A percentile compares a stretch with the other conserved stretches of the same genome.
phyloP scores from a whole-genome alignment of 495 filamentous ascomycete genomes.

The Trichocladium uniseriatum region DNA sequence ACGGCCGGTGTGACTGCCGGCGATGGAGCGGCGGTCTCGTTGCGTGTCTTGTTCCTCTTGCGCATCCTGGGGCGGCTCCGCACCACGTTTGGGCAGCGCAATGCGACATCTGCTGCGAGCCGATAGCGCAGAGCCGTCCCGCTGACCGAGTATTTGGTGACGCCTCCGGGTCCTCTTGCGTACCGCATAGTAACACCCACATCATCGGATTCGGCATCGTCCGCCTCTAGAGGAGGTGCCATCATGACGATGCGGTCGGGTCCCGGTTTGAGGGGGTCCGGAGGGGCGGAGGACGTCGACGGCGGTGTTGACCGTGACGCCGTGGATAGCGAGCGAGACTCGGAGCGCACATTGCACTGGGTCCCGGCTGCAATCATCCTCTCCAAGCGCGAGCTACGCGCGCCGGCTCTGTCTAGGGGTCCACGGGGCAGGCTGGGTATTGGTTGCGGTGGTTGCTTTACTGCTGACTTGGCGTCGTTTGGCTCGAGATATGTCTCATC shows the following conservation, averaged over 20 bases:
- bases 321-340: slow-evolving; percentile 13
- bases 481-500: not conserved
- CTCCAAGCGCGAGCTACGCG: slow-evolving; percentile 9
- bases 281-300: not conserved
- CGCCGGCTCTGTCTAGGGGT: too few relatives aligned
- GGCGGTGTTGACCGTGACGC: slow-evolving; percentile 1
- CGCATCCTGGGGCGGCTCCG: slow-evolving; percentile 37
- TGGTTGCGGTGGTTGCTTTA: not conserved
- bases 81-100: slow-evolving; percentile 35
- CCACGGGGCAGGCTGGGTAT: not conserved
- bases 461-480: not conserved
- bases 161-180: slow-evolving; percentile 23
- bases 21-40: slow-evolving; percentile 10
- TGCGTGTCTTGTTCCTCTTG: slow-evolving; percentile 22
- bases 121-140: slow-evolving; percentile 28
- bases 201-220: slow-evolving; percentile 23
- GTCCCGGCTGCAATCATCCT: slow-evolving; percentile 28
- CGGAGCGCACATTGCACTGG: slow-evolving; percentile 29
- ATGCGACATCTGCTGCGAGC: slow-evolving; percentile 32
- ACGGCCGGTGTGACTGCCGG: slow-evolving; percentile 14
- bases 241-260: slow-evolving; percentile 11
- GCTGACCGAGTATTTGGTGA: slow-evolving; percentile 26
- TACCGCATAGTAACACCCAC: slow-evolving; percentile 16
- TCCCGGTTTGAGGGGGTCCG: slow-evolving; percentile 9
- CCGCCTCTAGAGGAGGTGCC: slow-evolving; percentile 15